These are phyloP conservation scores for Stenocarpella maydis DNA, from an alignment of 2,329 filamentous ascomycete genomes.

Conservation along the genomic window DNA sequence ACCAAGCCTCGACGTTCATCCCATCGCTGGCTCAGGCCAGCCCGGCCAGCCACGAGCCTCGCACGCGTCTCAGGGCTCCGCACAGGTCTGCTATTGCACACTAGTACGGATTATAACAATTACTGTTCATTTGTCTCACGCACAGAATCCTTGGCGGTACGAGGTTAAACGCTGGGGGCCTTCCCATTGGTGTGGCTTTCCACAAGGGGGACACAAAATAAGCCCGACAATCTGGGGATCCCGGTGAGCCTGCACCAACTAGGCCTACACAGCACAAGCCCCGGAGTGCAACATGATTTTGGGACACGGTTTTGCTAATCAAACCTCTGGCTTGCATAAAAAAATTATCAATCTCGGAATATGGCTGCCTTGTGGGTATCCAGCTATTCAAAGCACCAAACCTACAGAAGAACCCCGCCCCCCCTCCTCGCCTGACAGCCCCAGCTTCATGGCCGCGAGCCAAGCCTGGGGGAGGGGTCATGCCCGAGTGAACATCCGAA, in stretches of 20 bases:
- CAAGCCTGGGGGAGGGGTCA: background rate
- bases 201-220: background rate
- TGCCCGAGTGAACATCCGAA: background rate
- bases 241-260: background rate
- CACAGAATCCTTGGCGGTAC: slow-evolving; percentile 7
- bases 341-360: slow-evolving; percentile 10
- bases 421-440: background rate
- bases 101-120: background rate
- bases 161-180: background rate
- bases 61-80: background rate
- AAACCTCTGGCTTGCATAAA: background rate
- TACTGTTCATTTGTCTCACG: background rate
- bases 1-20: background rate
- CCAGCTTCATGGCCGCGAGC: background rate
- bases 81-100: no score
- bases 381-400: slow-evolving; percentile 22
- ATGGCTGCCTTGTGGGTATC: slow-evolving; percentile 17
- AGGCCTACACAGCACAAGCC: background rate
- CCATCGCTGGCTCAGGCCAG: background rate
- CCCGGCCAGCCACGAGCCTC: no score
- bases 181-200: background rate
- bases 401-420: background rate
- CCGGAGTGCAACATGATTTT: no score
- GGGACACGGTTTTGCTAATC: background rate
- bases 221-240: background rate